Evolutionary conservation across 345 rosid species (phyloP).

Genomic region (Dipteronia dyeriana): DNA sequence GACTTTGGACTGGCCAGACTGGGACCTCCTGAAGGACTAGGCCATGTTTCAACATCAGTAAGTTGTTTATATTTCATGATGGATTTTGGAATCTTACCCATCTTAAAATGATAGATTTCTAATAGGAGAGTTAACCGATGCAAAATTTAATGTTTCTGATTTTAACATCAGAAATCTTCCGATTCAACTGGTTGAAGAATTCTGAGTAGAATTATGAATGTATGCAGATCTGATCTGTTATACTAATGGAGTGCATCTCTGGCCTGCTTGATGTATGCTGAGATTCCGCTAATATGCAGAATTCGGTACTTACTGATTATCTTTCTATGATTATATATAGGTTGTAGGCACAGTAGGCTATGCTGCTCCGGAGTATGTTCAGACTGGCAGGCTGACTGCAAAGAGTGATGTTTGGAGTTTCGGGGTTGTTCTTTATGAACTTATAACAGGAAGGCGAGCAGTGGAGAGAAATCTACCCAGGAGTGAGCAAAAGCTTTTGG

Average conservation of each 20-base stretch:
- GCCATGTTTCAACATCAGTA: slow-evolving; percentile 88
- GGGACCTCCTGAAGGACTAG: slow-evolving; percentile 88
- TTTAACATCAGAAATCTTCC: not conserved
- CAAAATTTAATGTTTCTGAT: not conserved
- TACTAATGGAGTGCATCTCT: not conserved
- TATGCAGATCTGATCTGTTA: not conserved
- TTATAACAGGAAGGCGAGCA: slow-evolving; percentile 89
- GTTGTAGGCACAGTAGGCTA: slow-evolving; percentile 98
- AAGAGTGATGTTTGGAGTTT: slow-evolving; percentile 99
- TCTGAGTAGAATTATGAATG: not conserved
- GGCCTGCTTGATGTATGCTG: not conserved
- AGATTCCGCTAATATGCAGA: not conserved
- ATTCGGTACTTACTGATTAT: not conserved
- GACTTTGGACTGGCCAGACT: slow-evolving; percentile 94
- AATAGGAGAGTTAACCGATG: not conserved
- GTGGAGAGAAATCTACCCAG: slow-evolving; percentile 83
- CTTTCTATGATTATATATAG: slow-evolving; percentile 33
- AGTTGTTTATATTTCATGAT: slow-evolving; percentile 30
- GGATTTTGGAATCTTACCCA: not conserved
- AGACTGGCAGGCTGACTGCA: slow-evolving; percentile 79
- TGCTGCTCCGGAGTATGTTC: slow-evolving; percentile 96
- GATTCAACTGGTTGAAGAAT: not conserved
- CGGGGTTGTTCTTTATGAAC: slow-evolving; percentile 92
- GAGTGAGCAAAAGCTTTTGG: slow-evolving; percentile 86
- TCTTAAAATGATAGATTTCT: not conserved